Base-by-base conservation (phyloP, 2,329 filamentous ascomycete species). In the Xylaria sp. region DNA sequence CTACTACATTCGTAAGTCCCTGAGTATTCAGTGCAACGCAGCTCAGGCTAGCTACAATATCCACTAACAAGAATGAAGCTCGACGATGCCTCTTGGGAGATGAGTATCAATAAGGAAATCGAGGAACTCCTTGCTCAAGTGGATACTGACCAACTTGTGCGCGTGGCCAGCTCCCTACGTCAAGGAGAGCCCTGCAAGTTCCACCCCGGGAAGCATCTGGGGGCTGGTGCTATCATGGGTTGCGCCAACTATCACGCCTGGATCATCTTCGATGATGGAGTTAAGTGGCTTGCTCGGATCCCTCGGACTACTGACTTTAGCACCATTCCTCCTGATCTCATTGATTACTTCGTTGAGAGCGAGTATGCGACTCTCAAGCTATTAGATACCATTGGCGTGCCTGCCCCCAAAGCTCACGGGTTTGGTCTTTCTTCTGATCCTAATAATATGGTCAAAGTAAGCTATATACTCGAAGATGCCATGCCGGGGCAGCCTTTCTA, bases 171-270 rank as follows among this genome's bases (percentile, higher is more conserved):
- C 31, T 67, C 69, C 39, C 72, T 69, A 46, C 69, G 65, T 9
- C 15, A 63, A 8, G 67, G 57, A 10, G 63, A 34, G 31, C 52
- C 61, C 3, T 76, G 74, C 69, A 54, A 58, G 28, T 73, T 75
- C 60, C 6, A n/a, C 23, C 68, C 72, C 3, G 69, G 68, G 37
- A 64, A 69, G 31, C 34, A 72, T 25, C 50, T 68, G 34, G 68
- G 65, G 44, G 13, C 31, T 18, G 55, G 51, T 8, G 55, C 48
- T 3, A 61, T 25, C n/a, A 66, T 60, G 56, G 63, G 63, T 8
- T 66, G 48, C 39, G 50, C 66, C 1, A 68, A 68, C 18, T 68
- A 68, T 59, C 61, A 65, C 50, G 54, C 46, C 6, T 65, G 55
- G 66, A 65, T 68, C 28, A 31, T 65, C 8, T 68, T 68, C 28